A percentile compares a stretch with the other conserved stretches of the same genome.
These are phyloP conservation scores for Nakazawaea anatomiae DNA, from an alignment of 805 yeast genomes.

Conservation along the genomic window DNA sequence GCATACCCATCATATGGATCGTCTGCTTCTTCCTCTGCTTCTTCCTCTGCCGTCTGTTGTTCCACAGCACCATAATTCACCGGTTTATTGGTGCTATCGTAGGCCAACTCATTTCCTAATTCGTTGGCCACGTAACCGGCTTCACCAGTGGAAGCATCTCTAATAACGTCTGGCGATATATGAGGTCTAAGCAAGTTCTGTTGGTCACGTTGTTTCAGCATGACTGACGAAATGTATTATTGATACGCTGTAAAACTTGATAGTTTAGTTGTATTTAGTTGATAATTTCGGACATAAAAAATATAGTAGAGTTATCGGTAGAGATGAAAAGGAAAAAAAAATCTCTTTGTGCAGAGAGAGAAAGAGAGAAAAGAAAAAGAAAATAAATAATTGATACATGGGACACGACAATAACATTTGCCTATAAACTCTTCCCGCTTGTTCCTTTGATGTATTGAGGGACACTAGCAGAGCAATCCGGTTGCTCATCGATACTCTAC, in stretches of 20 bases:
- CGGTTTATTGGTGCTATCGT: slow-evolving; percentile 6
- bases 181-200: slow-evolving; percentile 4
- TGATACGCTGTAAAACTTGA: not conserved
- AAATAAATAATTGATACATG: too few relatives aligned
- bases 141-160: slow-evolving; percentile 11
- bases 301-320: too few relatives aligned
- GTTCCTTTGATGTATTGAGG: too few relatives aligned
- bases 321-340: too few relatives aligned
- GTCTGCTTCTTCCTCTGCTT: not conserved
- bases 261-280: too few relatives aligned
- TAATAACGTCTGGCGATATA: slow-evolving; percentile 6
- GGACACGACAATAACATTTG: too few relatives aligned
- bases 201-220: not conserved
- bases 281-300: not conserved
- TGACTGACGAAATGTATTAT: not conserved
- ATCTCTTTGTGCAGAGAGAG: too few relatives aligned
- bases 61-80: slow-evolving; percentile 9
- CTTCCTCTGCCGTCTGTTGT: not conserved
- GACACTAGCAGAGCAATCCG: too few relatives aligned
- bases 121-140: slow-evolving; percentile 14
- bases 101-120: slow-evolving; percentile 10
- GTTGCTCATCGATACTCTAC: too few relatives aligned
- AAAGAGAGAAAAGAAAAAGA: too few relatives aligned
- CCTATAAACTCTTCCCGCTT: too few relatives aligned
- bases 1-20: slow-evolving; percentile 18